Percentiles rank a stretch among this genome's conserved stretches.
These are phyloP conservation scores for Nemania serpens DNA, from an alignment of 2,329 filamentous ascomycete species.

Conservation along the genomic window DNA sequence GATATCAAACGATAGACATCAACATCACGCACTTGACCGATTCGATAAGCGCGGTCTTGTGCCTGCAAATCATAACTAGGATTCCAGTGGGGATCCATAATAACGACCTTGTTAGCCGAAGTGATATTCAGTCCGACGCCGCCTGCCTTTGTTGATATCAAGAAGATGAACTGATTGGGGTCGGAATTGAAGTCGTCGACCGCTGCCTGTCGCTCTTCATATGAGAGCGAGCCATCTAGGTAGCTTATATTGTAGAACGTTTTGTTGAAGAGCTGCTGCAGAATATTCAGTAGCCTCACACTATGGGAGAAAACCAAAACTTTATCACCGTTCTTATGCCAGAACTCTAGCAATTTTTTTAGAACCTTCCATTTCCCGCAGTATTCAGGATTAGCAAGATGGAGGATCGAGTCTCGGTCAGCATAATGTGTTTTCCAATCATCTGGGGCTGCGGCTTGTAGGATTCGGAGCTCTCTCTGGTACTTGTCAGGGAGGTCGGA, in stretches of 20 bases:
- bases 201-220: constrained; percentile 78
- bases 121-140: constrained; percentile 96
- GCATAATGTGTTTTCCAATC: constrained; percentile 75
- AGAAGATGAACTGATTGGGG: constrained; percentile 85
- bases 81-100: constrained; percentile 98
- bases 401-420: constrained; percentile 76
- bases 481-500: constrained; percentile 73
- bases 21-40: constrained; percentile 89
- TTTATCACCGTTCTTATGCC: constrained; percentile 89
- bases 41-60: constrained; percentile 94
- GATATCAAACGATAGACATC: constrained; percentile 94
- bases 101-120: constrained; percentile 96
- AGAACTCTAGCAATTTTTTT: constrained; percentile 83
- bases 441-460: constrained; percentile 76
- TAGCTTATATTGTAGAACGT: constrained; percentile 92
- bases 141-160: constrained; percentile 92
- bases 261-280: constrained; percentile 83
- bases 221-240: constrained; percentile 81
- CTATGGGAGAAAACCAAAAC: constrained; percentile 95
- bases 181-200: constrained; percentile 94
- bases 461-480: constrained; percentile 72
- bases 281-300: constrained; percentile 80
- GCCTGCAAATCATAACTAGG: constrained; percentile 93
- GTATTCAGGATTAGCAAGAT: constrained; percentile 84
- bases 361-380: constrained; percentile 97